Percentiles rank a stretch among this genome's conserved stretches.
Conservation (phyloP, 1,284 basidiomycete species). For the Austroboletus niveus region DNA sequence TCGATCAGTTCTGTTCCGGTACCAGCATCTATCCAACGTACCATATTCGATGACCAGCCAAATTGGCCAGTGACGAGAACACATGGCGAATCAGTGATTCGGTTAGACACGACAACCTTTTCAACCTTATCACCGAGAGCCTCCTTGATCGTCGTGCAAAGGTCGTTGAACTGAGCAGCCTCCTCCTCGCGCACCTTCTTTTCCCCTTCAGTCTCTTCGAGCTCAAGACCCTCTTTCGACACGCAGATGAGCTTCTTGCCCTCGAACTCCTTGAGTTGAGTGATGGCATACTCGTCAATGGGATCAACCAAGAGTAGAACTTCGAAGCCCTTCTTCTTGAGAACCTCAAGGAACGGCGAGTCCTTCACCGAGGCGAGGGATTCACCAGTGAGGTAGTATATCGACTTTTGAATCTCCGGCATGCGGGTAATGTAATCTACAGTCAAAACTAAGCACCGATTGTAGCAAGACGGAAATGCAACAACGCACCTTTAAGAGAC, state of each 20-base stretch:
- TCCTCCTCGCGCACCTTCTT: conserved; percentile 92
- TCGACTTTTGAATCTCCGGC: conserved; percentile 99
- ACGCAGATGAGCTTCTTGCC: conserved; percentile 98
- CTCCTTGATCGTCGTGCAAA: conserved; percentile 97
- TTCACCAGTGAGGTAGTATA: conserved; percentile 99
- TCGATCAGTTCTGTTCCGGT: conserved; percentile 7
- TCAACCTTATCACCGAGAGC: conserved; percentile 99
- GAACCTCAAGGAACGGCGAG: conserved; percentile 98
- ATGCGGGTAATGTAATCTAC: conserved; percentile 99
- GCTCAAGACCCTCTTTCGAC: conserved; percentile 98
- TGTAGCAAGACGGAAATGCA: background rate
- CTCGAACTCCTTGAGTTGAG: conserved; percentile 99
- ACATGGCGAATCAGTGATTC: conserved; percentile 94
- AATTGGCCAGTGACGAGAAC: conserved; percentile 98
- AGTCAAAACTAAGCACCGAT: conserved; percentile 5
- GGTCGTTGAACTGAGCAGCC: conserved; percentile 80
- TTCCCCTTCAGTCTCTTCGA: conserved; percentile 98
- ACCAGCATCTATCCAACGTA: conserved; percentile 29
- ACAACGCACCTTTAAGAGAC: conserved; percentile 82
- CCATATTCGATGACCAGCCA: conserved; percentile 99
- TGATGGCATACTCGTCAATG: conserved; percentile 97
- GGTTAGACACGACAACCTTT: conserved; percentile 99
- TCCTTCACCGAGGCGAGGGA: conserved; percentile 89
- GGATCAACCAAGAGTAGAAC: conserved; percentile 97
- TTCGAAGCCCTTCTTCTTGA: conserved; percentile 99